phyloP scores from a whole-genome alignment of 2,329 filamentous ascomycete species.

The Chalara sp. region DNA sequence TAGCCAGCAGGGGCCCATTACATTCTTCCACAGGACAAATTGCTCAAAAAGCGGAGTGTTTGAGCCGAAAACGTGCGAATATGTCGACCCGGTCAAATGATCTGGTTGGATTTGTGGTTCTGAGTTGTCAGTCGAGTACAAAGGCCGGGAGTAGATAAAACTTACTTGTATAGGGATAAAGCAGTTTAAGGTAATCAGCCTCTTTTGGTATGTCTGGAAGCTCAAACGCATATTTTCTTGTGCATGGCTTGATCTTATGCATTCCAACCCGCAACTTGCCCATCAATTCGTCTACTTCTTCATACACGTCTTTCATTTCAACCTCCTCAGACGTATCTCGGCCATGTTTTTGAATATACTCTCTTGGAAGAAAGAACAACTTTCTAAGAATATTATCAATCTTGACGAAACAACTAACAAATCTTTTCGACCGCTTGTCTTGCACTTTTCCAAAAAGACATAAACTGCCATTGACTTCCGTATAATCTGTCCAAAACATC shows the following conservation, averaged over 20 bases:
- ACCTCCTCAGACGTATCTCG: slow-evolving; percentile 70
- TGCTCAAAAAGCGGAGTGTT: slow-evolving; percentile 95
- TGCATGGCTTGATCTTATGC: slow-evolving; percentile 90
- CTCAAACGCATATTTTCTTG: slow-evolving; percentile 93
- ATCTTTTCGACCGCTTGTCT: slow-evolving; percentile 72
- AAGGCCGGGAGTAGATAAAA: slow-evolving; percentile 5
- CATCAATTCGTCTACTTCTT: slow-evolving; percentile 86
- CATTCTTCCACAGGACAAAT: slow-evolving; percentile 96
- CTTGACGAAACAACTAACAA: slow-evolving; percentile 92
- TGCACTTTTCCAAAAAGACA: slow-evolving; percentile 95
- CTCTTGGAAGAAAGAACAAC: slow-evolving; percentile 83
- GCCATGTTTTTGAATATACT: slow-evolving; percentile 55
- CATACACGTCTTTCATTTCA: slow-evolving; percentile 81
- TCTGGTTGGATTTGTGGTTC: slow-evolving; percentile 66
- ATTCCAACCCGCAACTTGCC: slow-evolving; percentile 75
- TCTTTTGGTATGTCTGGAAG: slow-evolving; percentile 80
- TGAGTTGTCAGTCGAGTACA: slow-evolving; percentile 21
- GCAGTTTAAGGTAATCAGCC: slow-evolving; percentile 85
- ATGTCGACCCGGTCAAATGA: slow-evolving; percentile 69
- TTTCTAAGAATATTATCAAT: slow-evolving; percentile 91
- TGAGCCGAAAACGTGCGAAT: slow-evolving; percentile 87
- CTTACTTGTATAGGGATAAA: slow-evolving; percentile 84
- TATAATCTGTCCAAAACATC: slow-evolving; percentile 97
- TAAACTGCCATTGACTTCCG: slow-evolving; percentile 82
- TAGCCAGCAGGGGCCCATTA: slow-evolving; percentile 98